phyloP scores from a whole-genome alignment of 371 early-diverging fungal species.

The Rhizopus sp. region DNA sequence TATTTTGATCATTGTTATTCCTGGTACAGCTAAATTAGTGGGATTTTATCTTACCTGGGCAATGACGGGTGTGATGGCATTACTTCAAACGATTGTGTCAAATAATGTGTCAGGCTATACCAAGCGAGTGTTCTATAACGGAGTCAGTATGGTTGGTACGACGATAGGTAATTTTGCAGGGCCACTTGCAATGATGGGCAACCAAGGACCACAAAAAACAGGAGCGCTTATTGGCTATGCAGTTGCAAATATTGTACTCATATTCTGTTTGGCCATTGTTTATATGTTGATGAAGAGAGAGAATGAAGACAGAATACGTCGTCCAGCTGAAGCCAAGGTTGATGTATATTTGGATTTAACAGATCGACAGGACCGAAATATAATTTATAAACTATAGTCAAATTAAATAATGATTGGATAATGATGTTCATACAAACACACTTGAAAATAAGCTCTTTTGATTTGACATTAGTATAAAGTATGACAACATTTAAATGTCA shows the following conservation, averaged over 20 bases:
- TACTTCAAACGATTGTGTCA: slow-evolving; percentile 21
- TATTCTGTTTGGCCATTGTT: slow-evolving; percentile 13
- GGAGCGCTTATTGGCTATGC: slow-evolving; percentile 27
- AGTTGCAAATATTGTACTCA: slow-evolving; percentile 17
- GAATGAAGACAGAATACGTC: slow-evolving; percentile 22
- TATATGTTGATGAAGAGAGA: slow-evolving; percentile 22
- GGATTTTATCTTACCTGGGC: slow-evolving; percentile 30
- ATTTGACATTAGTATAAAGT: too few species aligned
- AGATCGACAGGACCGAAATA: slow-evolving; percentile 36
- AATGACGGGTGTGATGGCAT: slow-evolving; percentile 14
- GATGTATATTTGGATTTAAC: slow-evolving; percentile 38
- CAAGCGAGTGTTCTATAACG: slow-evolving; percentile 27
- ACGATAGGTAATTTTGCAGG: slow-evolving; percentile 35
- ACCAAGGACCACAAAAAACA: slow-evolving; percentile 21
- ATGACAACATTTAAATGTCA: too few species aligned
- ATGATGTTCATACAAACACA: too few species aligned
- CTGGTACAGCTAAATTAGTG: slow-evolving; percentile 19
- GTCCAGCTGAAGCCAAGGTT: slow-evolving; percentile 10
- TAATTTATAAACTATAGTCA: slow-evolving; percentile 38
- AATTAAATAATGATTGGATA: too few species aligned
- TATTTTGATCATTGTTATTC: slow-evolving; percentile 18
- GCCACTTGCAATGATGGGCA: slow-evolving; percentile 26
- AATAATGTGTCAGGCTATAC: slow-evolving; percentile 33
- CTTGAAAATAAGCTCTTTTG: too few species aligned
- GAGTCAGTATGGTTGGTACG: slow-evolving; percentile 16